Base-by-base conservation (phyloP, 768 basidiomycete genomes). In the Nevesoporus exiguus region DNA sequence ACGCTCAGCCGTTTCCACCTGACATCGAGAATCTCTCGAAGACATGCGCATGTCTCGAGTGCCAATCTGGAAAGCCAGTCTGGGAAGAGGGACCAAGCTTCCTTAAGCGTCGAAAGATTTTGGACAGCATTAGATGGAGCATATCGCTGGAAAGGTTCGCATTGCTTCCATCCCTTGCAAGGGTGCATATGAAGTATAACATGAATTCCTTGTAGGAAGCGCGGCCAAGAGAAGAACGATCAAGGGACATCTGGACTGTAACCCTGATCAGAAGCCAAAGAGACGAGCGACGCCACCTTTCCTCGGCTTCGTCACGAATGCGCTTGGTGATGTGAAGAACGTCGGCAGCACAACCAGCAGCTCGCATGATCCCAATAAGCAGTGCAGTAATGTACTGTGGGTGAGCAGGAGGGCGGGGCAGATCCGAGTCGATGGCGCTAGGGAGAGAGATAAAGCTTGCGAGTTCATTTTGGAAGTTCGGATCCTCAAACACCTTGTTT, bases 151-250 rank as follows among this genome's bases (percentile, higher is more conserved):
- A 41, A 33, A 59, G 43, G n/a, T 59, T 17, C 0, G 5, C 4
- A 1, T 56, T 37, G 2, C 63, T 47, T 2, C 66, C 67, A 2
- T 61, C 21, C 11, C 55, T 49, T 3, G 75, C 53, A 2, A 66
- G 41, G 22, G 56, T 42, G 2, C 70, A 60, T 30, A 74, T 54
- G 49, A 80, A 65, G 48, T 72, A 80, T 2, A 76, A 51, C 60
- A 79, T 73, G 63, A 82, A 82, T 9, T 34, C 11, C 49, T 82
- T 82, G 65, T 83, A 82, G 1, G 24, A 10, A 29, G 27, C 8
- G 8, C 27, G 27, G 4, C 27, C 27, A 29, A 29, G 27, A 29
- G 27, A 5, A 8, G 44, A 49, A 5, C 52, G 47, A 49, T 49
- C 33, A 3, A 68, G 22, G 0, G 66, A 52, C 7, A 52, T 66